phyloP scores from a whole-genome alignment of 768 basidiomycete genomes.

The Favolaschia claudopus region DNA sequence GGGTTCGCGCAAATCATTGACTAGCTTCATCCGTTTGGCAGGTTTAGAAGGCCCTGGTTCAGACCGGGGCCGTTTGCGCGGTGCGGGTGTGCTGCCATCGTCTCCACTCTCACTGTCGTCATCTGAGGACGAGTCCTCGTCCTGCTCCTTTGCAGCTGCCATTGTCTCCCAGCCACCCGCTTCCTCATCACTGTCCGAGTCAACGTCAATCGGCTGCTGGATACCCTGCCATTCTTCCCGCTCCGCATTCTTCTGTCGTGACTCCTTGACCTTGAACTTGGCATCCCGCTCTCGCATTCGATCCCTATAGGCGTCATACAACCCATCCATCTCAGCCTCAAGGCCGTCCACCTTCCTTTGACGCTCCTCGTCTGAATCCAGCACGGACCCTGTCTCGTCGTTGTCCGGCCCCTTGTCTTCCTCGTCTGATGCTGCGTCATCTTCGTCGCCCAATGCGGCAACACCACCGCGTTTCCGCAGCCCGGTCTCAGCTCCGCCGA shows the following conservation, averaged over 20 bases:
- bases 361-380: constrained; percentile 75
- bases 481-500: constrained; percentile 63
- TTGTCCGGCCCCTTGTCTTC: constrained; percentile 44
- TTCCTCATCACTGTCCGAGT: constrained; percentile 51
- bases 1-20: constrained; percentile 54
- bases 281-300: constrained; percentile 83
- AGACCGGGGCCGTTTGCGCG: constrained; percentile 55
- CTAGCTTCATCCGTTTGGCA: constrained; percentile 61
- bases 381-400: constrained; percentile 46
- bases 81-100: constrained; percentile 33
- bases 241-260: constrained; percentile 73
- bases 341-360: constrained; percentile 66
- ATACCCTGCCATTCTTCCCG: constrained; percentile 88
- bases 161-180: constrained; percentile 79
- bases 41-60: constrained; percentile 33
- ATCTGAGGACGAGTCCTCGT: constrained; percentile 57
- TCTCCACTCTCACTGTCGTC: constrained; percentile 56
- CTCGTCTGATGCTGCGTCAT: constrained; percentile 53
- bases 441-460: constrained; percentile 46
- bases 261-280: constrained; percentile 86
- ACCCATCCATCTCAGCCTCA: constrained; percentile 86
- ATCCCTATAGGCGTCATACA: constrained; percentile 89
- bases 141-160: constrained; percentile 60
- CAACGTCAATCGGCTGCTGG: constrained; percentile 43
- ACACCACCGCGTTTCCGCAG: constrained; percentile 49